Percentiles rank a stretch among this genome's conserved stretches.
Evolutionary conservation across 1,139 yeast genomes (phyloP).

Genomic region (Insectozyma bohioensis): DNA sequence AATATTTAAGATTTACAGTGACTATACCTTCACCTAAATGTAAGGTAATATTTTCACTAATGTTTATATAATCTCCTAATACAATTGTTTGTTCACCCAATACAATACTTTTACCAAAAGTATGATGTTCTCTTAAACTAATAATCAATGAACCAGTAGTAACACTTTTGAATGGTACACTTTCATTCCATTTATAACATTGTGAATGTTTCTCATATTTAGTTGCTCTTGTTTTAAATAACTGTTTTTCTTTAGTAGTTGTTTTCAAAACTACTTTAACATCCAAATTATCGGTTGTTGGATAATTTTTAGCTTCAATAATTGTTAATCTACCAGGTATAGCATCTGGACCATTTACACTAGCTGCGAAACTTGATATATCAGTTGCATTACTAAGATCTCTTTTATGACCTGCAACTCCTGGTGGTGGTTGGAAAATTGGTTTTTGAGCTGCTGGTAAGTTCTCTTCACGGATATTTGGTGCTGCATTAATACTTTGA

Average conservation of each 20-base stretch:
- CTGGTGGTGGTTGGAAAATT: constrained; percentile 4
- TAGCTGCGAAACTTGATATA: constrained; percentile 36
- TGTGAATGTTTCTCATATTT: constrained; percentile 47
- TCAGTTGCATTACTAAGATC: constrained; percentile 27
- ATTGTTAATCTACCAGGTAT: constrained; percentile 57
- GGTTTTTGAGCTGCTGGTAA: constrained; percentile 42
- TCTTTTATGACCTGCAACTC: constrained; percentile 32
- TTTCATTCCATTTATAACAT: constrained; percentile 63
- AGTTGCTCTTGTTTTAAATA: constrained; percentile 63
- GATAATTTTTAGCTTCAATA: constrained; percentile 39
- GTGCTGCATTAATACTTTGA: constrained; percentile 23
- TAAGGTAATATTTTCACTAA: constrained; percentile 29
- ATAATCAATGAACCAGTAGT: constrained; percentile 59
- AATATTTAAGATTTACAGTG: constrained; percentile 30
- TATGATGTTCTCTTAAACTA: constrained; percentile 65
- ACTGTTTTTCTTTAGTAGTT: constrained; percentile 52
- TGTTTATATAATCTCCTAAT: constrained; percentile 38
- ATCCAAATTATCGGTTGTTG: constrained; percentile 32
- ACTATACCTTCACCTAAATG: constrained; percentile 31
- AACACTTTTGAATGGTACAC: constrained; percentile 65
- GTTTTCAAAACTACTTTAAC: constrained; percentile 55
- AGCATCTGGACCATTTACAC: constrained; percentile 37
- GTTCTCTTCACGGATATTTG: constrained; percentile 34
- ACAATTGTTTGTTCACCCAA: constrained; percentile 54
- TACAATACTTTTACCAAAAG: constrained; percentile 68